Percentiles rank a stretch among this genome's conserved stretches.
Conservation (phyloP, 169 alveolate species). For the Plasmodium malariae region DNA sequence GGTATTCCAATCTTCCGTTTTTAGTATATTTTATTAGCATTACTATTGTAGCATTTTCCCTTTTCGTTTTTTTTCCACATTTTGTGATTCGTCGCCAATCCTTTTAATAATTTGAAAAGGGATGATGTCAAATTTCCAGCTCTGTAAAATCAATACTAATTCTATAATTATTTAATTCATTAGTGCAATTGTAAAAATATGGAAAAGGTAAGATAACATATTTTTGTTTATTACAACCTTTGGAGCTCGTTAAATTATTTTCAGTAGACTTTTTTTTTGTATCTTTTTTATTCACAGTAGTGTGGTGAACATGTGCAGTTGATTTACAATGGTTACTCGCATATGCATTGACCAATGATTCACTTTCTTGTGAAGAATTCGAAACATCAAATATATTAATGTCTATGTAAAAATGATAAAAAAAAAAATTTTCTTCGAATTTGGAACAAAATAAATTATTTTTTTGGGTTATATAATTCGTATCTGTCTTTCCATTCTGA, state of each 20-base stretch:
- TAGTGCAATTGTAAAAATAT: conserved; percentile 8
- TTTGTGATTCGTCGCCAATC: no score
- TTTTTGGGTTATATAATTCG: neutral
- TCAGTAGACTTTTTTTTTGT: neutral
- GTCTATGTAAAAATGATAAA: neutral
- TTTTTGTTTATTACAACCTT: neutral
- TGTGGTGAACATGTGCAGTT: neutral
- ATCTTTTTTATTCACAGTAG: neutral
- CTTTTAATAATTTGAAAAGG: neutral
- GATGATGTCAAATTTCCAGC: conserved; percentile 6
- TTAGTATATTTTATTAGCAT: neutral
- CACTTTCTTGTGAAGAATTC: conserved; percentile 3
- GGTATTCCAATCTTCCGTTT: neutral
- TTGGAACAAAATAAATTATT: neutral
- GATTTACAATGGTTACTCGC: neutral
- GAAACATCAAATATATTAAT: neutral
- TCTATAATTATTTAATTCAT: conserved; percentile 33
- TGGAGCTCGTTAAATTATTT: neutral
- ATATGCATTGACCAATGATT: neutral
- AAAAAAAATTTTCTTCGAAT: neutral
- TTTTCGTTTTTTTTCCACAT: neutral
- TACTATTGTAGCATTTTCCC: neutral
- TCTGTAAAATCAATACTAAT: conserved; percentile 30
- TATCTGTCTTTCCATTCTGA: neutral
- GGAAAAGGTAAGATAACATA: conserved; percentile 25